Base-by-base conservation (phyloP, 495 filamentous ascomycete genomes). In the Polyplosphaeria fusca region DNA sequence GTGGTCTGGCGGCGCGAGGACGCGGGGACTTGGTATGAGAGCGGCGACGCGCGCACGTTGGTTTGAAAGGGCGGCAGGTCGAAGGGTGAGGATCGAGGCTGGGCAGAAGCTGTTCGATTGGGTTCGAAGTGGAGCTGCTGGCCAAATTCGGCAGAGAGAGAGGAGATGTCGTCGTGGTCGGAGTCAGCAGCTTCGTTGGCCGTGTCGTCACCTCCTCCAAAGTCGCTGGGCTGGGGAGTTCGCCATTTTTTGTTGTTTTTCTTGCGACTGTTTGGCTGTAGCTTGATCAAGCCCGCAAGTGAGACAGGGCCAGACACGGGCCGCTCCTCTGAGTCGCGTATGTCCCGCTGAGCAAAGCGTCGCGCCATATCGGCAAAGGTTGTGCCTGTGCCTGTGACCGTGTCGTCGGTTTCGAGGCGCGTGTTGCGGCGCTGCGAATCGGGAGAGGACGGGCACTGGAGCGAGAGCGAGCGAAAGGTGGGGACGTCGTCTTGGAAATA, bases 321-420 rank as follows among this genome's bases (percentile, higher is more conserved):
- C 25, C 25, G 16, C 22, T 52, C 49, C n/a, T 50, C 43, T 7
- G 46, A 55, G 5, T 45, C 39, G 3, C 35, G 19, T 4, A 46
- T 19, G 22, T 60, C 56, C 24, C 24, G 41, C n/a, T n/a, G n/a
- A 20, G 38, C 37, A 19, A 19, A 58, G 18, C 51, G 51, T 28
- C 63, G 63, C 13, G 63, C 59, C 58, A 63, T 66, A 35, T 62
- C 55, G 23, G 63, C 63, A 24, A 63, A 66, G 20, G 55, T 55
- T 4, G 23, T 43, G 12, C 12, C 37, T 7, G 1, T 19, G 24
- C 3, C 40, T 50, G 49, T 40, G 18, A 18, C 22, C 9, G 38
- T 7, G 30, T 35, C 30, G 30, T 35, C 30, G 30, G 30, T 35
- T 35, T 7, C 30, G 30, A 14, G 14, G 30, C 14, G 30, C 7